Evolutionary conservation across 352 stramenopile genomes (phyloP).

Genomic region (Globisporangium viniferum): DNA sequence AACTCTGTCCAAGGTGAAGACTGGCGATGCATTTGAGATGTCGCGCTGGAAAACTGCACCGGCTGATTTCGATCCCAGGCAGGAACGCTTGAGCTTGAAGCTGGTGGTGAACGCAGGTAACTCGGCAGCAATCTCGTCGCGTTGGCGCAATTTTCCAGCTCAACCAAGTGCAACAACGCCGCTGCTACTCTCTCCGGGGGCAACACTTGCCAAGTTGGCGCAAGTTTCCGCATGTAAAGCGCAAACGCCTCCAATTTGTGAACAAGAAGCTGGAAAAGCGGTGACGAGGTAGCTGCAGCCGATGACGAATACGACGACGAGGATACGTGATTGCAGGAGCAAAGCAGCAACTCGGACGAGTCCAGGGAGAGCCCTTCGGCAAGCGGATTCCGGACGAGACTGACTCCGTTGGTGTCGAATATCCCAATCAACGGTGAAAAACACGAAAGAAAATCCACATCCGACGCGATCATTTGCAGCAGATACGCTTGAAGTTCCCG

Average conservation of each 20-base stretch:
- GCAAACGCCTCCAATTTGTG: conserved; percentile 57
- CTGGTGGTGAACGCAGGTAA: conserved; percentile 33
- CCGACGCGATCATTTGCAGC: conserved; percentile 40
- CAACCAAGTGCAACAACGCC: conserved; percentile 52
- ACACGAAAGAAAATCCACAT: conserved; percentile 44
- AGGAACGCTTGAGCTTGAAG: neutral
- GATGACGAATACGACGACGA: conserved; percentile 23
- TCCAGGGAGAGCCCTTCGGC: conserved; percentile 63
- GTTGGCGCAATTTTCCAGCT: conserved; percentile 51
- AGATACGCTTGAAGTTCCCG: conserved; percentile 47
- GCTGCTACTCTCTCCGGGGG: conserved; percentile 45
- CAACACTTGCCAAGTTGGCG: conserved; percentile 57
- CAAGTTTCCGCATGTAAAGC: conserved; percentile 31
- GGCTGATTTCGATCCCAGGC: neutral
- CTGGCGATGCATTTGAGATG: neutral
- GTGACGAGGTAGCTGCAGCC: conserved; percentile 25
- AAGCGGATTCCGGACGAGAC: conserved; percentile 54
- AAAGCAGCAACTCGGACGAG: conserved; percentile 67
- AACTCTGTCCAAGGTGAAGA: conserved; percentile 18
- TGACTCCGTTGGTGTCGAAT: conserved; percentile 45
- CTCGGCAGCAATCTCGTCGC: conserved; percentile 50
- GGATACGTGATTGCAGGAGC: conserved; percentile 42
- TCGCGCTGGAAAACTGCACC: neutral
- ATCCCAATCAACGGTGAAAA: conserved; percentile 32
- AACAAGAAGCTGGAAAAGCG: conserved; percentile 51